Evolutionary conservation across 495 filamentous ascomycete species (phyloP).

Genomic region (Aspergillus diversus): DNA sequence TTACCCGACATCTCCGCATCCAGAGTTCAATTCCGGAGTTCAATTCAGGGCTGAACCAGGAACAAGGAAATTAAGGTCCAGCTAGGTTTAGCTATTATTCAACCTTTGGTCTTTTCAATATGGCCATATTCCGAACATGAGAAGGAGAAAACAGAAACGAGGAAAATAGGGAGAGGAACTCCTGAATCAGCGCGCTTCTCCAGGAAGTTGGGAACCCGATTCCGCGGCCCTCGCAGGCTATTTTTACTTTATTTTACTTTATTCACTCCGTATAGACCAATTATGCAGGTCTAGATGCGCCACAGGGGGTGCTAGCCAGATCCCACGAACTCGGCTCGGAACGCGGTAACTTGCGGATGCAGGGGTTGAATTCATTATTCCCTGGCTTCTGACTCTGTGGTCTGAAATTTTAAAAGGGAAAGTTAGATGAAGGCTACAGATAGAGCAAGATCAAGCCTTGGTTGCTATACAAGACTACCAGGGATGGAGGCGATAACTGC

Average conservation of each 20-base stretch:
- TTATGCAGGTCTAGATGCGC: slow-evolving; percentile 1
- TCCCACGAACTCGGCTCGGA: not conserved
- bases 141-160: too few relatives aligned
- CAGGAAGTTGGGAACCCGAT: not conserved
- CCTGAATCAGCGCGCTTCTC: not conserved
- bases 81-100: not conserved
- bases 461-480: too few relatives aligned
- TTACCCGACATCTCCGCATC: slow-evolving; percentile 1
- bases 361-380: not conserved
- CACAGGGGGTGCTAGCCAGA: slow-evolving; percentile 1
- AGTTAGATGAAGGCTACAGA: too few relatives aligned
- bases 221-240: not conserved
- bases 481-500: too few relatives aligned
- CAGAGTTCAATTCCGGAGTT: not conserved
- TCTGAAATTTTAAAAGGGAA: too few relatives aligned
- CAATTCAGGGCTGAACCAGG: not conserved
- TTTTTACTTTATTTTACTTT: not conserved
- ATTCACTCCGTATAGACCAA: not conserved
- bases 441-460: too few relatives aligned
- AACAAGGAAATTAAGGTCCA: not conserved
- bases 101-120: not conserved
- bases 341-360: not conserved
- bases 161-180: too few relatives aligned
- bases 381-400: too few relatives aligned
- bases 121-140: too few relatives aligned